phyloP scores from a whole-genome alignment of 2,329 filamentous ascomycete species.

The Fusarium sp. region DNA sequence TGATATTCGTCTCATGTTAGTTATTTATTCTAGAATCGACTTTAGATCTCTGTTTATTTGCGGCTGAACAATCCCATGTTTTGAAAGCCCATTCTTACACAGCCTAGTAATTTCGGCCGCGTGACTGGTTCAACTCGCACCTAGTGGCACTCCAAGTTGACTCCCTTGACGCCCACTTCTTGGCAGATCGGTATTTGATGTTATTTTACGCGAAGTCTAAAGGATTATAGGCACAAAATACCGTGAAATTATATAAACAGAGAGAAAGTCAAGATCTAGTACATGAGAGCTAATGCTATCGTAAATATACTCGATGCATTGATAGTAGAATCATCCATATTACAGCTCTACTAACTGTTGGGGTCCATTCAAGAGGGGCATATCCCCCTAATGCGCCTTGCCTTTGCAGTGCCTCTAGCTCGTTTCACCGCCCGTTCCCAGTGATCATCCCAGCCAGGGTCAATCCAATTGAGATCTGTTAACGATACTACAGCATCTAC shows the following conservation, averaged over 20 bases:
- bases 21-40: neutral
- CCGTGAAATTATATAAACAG: neutral
- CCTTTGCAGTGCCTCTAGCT: constrained; percentile 25
- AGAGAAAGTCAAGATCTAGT: neutral
- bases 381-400: constrained; percentile 31
- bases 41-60: constrained; percentile 1
- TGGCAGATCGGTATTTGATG: constrained; percentile 19
- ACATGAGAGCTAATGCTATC: neutral
- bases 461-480: constrained; percentile 22
- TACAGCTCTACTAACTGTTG: constrained; percentile 11
- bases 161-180: constrained; percentile 17
- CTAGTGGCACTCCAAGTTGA: constrained; percentile 19
- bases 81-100: constrained; percentile 8
- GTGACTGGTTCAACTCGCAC: constrained; percentile 15
- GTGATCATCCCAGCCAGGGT: constrained; percentile 21
- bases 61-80: constrained; percentile 1
- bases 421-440: constrained; percentile 37
- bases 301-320: constrained; percentile 14
- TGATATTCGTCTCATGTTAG: neutral
- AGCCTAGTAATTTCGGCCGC: constrained; percentile 22
- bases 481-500: neutral
- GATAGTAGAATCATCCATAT: neutral
- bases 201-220: neutral
- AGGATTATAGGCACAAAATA: neutral
- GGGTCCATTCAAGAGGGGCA: constrained; percentile 32